phyloP scores from a whole-genome alignment of 1,284 basidiomycete species.

The Blastosporella zonata region DNA sequence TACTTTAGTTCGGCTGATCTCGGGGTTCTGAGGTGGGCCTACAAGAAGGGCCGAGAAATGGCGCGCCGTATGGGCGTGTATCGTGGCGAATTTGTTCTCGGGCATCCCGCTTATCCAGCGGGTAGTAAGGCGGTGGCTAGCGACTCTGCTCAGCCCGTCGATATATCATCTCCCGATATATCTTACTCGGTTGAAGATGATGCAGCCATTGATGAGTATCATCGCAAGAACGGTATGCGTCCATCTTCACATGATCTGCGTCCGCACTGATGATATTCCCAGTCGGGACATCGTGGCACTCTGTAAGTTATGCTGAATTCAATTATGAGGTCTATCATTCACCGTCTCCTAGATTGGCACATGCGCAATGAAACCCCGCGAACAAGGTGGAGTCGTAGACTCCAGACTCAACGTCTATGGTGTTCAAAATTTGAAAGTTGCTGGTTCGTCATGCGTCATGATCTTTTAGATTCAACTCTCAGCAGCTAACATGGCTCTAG shows the following conservation, averaged over 20 bases:
- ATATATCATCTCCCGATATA: conserved; percentile 43
- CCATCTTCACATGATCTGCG: neutral
- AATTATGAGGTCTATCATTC: conserved; percentile 3
- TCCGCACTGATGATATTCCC: neutral
- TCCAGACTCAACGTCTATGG: conserved; percentile 62
- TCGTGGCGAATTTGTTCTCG: conserved; percentile 11
- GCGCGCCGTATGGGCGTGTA: conserved; percentile 31
- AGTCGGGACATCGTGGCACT: conserved; percentile 54
- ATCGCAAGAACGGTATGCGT: conserved; percentile 20
- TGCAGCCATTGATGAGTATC: conserved; percentile 44
- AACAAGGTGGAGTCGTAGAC: conserved; percentile 60
- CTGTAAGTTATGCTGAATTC: conserved; percentile 34
- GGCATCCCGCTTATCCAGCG: conserved; percentile 8
- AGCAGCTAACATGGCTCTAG: conserved; percentile 15
- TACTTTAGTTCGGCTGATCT: conserved; percentile 49
- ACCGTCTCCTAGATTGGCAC: conserved; percentile 31
- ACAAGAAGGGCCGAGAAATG: conserved; percentile 58
- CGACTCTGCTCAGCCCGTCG: conserved; percentile 33
- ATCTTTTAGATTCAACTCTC: neutral
- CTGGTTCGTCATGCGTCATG: conserved; percentile 26
- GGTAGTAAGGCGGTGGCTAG: conserved; percentile 33
- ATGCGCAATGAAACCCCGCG: conserved; percentile 63
- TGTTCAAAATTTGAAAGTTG: conserved; percentile 55
- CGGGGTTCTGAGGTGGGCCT: conserved; percentile 48
- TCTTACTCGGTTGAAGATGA: conserved; percentile 57